These are phyloP conservation scores for Acidiella bohemica DNA, from an alignment of 495 filamentous ascomycete genomes.

Conservation along the genomic window DNA sequence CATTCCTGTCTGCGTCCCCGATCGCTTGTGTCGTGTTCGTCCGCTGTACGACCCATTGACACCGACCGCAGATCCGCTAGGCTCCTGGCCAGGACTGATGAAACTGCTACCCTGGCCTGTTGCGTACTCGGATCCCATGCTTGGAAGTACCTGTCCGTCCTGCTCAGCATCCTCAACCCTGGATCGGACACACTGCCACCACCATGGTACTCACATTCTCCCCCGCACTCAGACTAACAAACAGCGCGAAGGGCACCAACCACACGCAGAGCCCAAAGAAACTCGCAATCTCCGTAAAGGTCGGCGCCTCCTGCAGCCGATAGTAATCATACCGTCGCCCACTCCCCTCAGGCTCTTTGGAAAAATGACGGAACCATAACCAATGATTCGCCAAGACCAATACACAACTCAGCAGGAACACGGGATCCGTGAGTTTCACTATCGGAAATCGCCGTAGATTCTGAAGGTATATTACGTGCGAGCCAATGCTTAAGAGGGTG, in stretches of 20 bases:
- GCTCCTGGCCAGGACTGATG: conserved; percentile 26
- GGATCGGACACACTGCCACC: too few relatives aligned
- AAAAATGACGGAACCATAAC: conserved; percentile 93
- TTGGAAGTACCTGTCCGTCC: too few relatives aligned
- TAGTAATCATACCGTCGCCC: conserved; percentile 13
- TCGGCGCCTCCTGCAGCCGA: conserved; percentile 39
- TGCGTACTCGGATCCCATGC: conserved; percentile 58
- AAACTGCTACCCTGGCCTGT: conserved; percentile 41
- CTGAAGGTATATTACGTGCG: conserved; percentile 76
- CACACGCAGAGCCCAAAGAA: conserved; percentile 96
- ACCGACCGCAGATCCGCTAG: conserved; percentile 28
- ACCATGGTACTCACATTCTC: too few relatives aligned
- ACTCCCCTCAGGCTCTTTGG: conserved; percentile 27
- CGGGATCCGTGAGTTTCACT: conserved; percentile 75
- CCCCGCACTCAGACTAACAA: conserved; percentile 80
- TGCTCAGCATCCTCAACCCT: too few relatives aligned
- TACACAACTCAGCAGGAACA: conserved; percentile 74
- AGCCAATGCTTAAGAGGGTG: conserved; percentile 60
- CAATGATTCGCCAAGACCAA: conserved; percentile 89
- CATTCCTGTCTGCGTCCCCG: conserved; percentile 55
- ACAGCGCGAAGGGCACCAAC: conserved; percentile 90
- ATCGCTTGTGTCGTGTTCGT: conserved; percentile 23
- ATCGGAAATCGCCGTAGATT: conserved; percentile 80
- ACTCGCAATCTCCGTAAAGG: conserved; percentile 87
- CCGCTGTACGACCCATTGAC: conserved; percentile 9